Conservation (phyloP, 495 filamentous ascomycete genomes). For the Aspergillus panamensis region DNA sequence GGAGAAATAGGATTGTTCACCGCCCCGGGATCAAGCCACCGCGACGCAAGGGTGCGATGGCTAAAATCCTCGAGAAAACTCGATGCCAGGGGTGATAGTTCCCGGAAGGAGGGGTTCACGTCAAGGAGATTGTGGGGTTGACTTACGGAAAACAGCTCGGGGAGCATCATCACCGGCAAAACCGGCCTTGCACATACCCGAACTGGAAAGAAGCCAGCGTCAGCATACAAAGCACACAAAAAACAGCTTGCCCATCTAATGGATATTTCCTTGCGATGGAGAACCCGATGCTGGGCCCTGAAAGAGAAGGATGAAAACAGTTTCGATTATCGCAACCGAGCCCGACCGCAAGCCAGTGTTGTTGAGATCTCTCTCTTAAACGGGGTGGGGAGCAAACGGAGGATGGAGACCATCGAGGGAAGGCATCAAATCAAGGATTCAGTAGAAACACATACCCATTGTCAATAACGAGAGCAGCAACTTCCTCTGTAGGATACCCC, state of each 20-base stretch:
- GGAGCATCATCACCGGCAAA: slow-evolving; percentile 99
- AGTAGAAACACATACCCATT: slow-evolving; percentile 87
- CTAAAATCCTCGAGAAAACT: slow-evolving; percentile 13
- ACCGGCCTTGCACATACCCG: slow-evolving; percentile 99
- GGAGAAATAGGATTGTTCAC: not conserved
- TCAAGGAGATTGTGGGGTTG: slow-evolving; percentile 23
- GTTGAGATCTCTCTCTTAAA: slow-evolving; percentile 4
- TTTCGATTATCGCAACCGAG: slow-evolving; percentile 29
- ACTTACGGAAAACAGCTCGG: slow-evolving; percentile 99
- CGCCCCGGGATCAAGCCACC: slow-evolving; percentile 12
- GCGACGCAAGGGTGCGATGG: slow-evolving; percentile 31
- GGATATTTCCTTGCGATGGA: not conserved
- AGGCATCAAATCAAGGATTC: slow-evolving; percentile 27
- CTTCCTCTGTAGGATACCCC: slow-evolving; percentile 74
- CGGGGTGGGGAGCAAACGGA: slow-evolving; percentile 10
- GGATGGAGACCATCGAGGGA: slow-evolving; percentile 11
- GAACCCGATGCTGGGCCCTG: not conserved
- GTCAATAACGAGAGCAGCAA: slow-evolving; percentile 99
- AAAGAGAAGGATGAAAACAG: slow-evolving; percentile 17
- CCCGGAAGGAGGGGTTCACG: slow-evolving; percentile 1
- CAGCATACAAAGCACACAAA: slow-evolving; percentile 19
- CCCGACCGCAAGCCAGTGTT: slow-evolving; percentile 9
- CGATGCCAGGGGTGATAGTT: slow-evolving; percentile 13
- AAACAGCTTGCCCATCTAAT: not conserved
- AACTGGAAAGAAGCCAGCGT: slow-evolving; percentile 54